phyloP scores from a whole-genome alignment of 495 filamentous ascomycete genomes.

The Aspergillus saccharolyticus region DNA sequence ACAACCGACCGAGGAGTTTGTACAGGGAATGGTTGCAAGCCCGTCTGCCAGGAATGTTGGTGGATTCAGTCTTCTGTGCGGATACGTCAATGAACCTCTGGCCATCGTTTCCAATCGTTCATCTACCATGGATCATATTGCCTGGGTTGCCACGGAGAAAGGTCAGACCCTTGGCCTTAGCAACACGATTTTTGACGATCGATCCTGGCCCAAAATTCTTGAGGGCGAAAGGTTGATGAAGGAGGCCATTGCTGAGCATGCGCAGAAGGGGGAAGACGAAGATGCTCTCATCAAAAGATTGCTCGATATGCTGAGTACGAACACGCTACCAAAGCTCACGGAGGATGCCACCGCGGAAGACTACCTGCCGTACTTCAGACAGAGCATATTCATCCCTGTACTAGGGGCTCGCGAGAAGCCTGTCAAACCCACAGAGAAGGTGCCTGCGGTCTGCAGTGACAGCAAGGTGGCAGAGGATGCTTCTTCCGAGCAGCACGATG shows the following conservation, averaged over 20 bases:
- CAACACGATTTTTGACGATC: conserved; percentile 73
- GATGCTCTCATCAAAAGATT: conserved; percentile 65
- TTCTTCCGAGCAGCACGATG: conserved; percentile 4
- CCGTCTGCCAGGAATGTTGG: conserved; percentile 59
- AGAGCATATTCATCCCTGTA: conserved; percentile 81
- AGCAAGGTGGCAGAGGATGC: conserved; percentile 2
- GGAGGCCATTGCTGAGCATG: conserved; percentile 42
- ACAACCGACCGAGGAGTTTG: conserved; percentile 56
- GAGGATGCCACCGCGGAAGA: conserved; percentile 57
- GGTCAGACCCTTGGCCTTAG: conserved; percentile 73
- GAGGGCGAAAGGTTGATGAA: conserved; percentile 49
- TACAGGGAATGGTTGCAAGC: conserved; percentile 56
- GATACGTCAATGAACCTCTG: conserved; percentile 68
- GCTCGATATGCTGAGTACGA: conserved; percentile 60
- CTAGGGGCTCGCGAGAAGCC: conserved; percentile 53
- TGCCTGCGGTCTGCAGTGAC: conserved; percentile 37
- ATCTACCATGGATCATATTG: conserved; percentile 44
- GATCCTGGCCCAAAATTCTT: conserved; percentile 77
- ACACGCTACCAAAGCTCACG: conserved; percentile 62
- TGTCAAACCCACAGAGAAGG: conserved; percentile 33
- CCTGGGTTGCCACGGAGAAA: conserved; percentile 63
- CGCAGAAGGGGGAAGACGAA: conserved; percentile 47
- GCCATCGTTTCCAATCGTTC: conserved; percentile 90
- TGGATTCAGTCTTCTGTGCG: conserved; percentile 90
- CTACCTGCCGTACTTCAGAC: conserved; percentile 62